phyloP scores from a whole-genome alignment of 2,329 filamentous ascomycete genomes.

The Diaporthe nobilis region DNA sequence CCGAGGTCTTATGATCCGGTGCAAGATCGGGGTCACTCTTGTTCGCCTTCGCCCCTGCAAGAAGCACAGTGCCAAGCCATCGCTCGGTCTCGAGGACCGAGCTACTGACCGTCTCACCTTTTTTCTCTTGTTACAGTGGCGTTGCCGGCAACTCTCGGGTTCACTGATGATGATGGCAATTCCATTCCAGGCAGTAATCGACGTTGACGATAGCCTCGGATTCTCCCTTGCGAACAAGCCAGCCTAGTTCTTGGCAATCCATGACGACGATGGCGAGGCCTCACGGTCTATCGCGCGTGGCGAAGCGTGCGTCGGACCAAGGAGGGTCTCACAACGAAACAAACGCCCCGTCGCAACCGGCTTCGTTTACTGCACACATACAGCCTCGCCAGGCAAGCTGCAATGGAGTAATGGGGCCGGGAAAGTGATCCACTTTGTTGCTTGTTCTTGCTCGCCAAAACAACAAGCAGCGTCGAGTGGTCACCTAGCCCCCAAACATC shows the following conservation, averaged over 20 bases:
- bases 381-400: slow-evolving; percentile 20
- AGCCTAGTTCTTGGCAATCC: slow-evolving; percentile 7
- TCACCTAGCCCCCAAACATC: neutral
- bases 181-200: slow-evolving; percentile 2
- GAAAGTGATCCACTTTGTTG: slow-evolving; percentile 11
- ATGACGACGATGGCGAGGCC: slow-evolving; percentile 22
- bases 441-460: slow-evolving; percentile 19
- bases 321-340: neutral
- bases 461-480: neutral
- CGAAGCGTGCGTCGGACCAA: neutral
- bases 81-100: slow-evolving; percentile 23
- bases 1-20: slow-evolving; percentile 24
- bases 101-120: slow-evolving; percentile 30
- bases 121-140: slow-evolving; percentile 22
- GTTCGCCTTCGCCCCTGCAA: neutral
- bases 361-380: slow-evolving; percentile 1
- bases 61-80: slow-evolving; percentile 15
- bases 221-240: neutral
- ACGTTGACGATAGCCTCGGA: slow-evolving; percentile 21
- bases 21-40: slow-evolving; percentile 26
- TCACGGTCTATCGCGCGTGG: neutral
- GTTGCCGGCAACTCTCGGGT: slow-evolving; percentile 25
- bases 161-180: neutral
- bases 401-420: neutral
- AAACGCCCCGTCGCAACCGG: neutral